phyloP scores from a whole-genome alignment of 257 asterid genomes.

The Solanum paucissectum region DNA sequence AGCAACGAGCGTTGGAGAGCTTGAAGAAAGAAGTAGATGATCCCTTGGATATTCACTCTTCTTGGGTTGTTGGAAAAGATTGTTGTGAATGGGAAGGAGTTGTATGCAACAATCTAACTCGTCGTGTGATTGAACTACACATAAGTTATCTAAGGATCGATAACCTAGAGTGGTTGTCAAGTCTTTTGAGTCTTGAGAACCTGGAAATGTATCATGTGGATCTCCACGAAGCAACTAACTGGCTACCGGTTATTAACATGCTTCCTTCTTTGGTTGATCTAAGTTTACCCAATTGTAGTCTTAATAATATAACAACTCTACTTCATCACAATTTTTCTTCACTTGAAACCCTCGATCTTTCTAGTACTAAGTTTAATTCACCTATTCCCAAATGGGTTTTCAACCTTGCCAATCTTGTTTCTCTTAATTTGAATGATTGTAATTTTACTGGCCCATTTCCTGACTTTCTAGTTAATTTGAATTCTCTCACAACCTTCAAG shows the following conservation, averaged over 20 bases:
- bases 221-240: too few species aligned
- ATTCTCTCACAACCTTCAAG: slow-evolving; percentile 19
- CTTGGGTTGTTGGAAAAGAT: too few species aligned
- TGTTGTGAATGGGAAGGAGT: too few species aligned
- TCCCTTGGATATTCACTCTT: background rate
- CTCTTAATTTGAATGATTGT: slow-evolving; percentile 12
- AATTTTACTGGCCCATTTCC: slow-evolving; percentile 32
- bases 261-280: background rate
- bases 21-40: background rate
- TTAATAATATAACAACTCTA: background rate
- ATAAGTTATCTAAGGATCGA: too few species aligned
- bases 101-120: too few species aligned
- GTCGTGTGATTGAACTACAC: too few species aligned
- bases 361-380: background rate
- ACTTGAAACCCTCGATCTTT: background rate
- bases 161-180: too few species aligned
- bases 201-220: too few species aligned
- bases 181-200: too few species aligned
- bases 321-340: too few species aligned
- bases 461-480: slow-evolving; percentile 21
- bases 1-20: background rate
- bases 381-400: background rate
- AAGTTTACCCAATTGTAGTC: background rate
- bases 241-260: too few species aligned
- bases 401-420: background rate